phyloP scores from a whole-genome alignment of 371 early-diverging fungal genomes.

The Mortierella sp. region DNA sequence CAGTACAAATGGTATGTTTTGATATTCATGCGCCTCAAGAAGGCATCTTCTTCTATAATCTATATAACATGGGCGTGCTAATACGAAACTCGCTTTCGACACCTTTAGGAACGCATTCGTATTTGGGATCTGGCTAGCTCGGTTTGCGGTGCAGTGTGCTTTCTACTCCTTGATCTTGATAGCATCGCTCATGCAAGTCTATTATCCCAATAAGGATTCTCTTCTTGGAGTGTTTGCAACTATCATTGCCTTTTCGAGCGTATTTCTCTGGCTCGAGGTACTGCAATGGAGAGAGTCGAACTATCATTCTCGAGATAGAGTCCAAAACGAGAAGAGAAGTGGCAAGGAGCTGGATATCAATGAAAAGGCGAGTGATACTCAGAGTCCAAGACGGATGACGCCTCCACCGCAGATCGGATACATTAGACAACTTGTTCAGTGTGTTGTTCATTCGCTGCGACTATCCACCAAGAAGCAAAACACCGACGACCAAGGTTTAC shows the following conservation, averaged over 20 bases:
- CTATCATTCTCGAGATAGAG: too few species aligned
- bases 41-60: too few species aligned
- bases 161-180: constrained; percentile 10
- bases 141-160: constrained; percentile 10
- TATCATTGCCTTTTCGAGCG: background rate
- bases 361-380: too few species aligned
- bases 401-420: too few species aligned
- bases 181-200: constrained; percentile 15
- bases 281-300: background rate
- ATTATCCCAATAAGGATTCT: background rate
- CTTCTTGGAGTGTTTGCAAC: constrained; percentile 3
- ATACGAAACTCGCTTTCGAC: background rate
- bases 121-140: constrained; percentile 12
- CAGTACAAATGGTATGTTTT: constrained; percentile 38
- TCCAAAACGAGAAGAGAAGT: too few species aligned
- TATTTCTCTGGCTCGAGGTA: constrained; percentile 20
- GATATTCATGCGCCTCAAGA: too few species aligned
- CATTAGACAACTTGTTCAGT: too few species aligned
- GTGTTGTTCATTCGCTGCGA: too few species aligned
- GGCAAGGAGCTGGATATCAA: too few species aligned
- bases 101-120: constrained; percentile 24
- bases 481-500: too few species aligned
- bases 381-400: too few species aligned
- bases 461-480: too few species aligned
- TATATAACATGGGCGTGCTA: background rate